These are phyloP conservation scores for Cadophora gregata DNA, from an alignment of 2,329 filamentous ascomycete genomes.

Conservation along the genomic window DNA sequence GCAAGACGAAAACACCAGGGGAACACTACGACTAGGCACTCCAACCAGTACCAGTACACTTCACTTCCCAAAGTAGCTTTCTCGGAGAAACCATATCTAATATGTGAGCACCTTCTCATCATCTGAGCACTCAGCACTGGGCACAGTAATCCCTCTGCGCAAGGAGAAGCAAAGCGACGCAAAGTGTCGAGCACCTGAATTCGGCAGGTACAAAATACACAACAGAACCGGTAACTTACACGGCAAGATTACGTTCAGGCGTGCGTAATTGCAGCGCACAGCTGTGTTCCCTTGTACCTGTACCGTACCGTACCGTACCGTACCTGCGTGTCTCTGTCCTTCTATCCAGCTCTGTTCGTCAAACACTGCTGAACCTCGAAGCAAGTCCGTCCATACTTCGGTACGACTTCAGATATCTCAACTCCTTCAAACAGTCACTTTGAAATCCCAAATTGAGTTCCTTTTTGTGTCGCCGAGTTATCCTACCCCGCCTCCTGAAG, in stretches of 20 bases:
- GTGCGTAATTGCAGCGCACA: background rate
- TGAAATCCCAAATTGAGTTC: background rate
- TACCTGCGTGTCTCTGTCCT: background rate
- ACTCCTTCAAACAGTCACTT: background rate
- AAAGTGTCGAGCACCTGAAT: background rate
- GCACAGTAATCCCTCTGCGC: background rate
- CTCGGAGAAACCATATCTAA: background rate
- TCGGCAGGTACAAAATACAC: background rate
- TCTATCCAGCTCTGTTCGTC: background rate
- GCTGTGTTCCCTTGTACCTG: slow-evolving; percentile 5
- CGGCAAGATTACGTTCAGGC: background rate
- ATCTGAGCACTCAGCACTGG: background rate
- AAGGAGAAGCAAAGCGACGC: background rate
- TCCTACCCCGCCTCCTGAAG: background rate
- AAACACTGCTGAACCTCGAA: slow-evolving; percentile 1
- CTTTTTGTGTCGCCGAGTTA: background rate
- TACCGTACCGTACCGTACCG: no score
- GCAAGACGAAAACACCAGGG: background rate
- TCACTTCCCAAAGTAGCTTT: background rate
- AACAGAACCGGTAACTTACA: background rate
- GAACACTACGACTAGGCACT: no score
- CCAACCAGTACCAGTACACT: no score
- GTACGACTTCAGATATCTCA: background rate
- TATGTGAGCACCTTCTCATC: background rate
- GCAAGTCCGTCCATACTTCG: slow-evolving; percentile 3